Evolutionary conservation across 2,329 filamentous ascomycete species (phyloP).

Genomic region (Exophiala mesophila): DNA sequence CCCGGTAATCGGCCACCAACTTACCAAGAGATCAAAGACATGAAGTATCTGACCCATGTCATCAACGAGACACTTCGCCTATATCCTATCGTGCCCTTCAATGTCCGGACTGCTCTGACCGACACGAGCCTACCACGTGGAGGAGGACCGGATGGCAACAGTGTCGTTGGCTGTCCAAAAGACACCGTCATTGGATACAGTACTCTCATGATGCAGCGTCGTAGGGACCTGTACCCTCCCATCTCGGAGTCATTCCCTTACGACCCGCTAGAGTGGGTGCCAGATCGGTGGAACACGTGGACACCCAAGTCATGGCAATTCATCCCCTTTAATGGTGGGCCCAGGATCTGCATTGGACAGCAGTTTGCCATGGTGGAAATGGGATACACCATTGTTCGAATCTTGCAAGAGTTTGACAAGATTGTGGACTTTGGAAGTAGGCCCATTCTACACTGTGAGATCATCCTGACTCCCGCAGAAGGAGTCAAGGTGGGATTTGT

Average conservation of each 20-base stretch:
- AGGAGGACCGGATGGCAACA: slow-evolving; percentile 45
- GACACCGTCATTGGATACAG: slow-evolving; percentile 48
- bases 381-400: slow-evolving; percentile 45
- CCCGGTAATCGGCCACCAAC: slow-evolving; percentile 49
- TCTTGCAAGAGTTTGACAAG: slow-evolving; percentile 39
- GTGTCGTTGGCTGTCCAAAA: slow-evolving; percentile 44
- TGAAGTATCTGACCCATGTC: slow-evolving; percentile 70
- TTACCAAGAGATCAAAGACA: slow-evolving; percentile 77
- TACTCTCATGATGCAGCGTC: slow-evolving; percentile 49
- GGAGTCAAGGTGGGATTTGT: slow-evolving; percentile 27
- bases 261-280: slow-evolving; percentile 43
- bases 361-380: slow-evolving; percentile 58
- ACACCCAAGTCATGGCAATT: slow-evolving; percentile 52
- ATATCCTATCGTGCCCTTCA: slow-evolving; percentile 75
- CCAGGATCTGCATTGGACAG: slow-evolving; percentile 53
- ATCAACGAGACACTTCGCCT: slow-evolving; percentile 74
- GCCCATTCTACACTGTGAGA: slow-evolving; percentile 19
- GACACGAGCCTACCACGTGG: slow-evolving; percentile 71
- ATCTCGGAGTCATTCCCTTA: slow-evolving; percentile 34
- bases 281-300: slow-evolving; percentile 50
- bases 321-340: slow-evolving; percentile 51
- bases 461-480: slow-evolving; percentile 25
- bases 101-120: slow-evolving; percentile 64
- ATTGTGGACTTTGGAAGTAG: slow-evolving; percentile 30
- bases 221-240: slow-evolving; percentile 46